These are phyloP conservation scores for Amylocystis lapponica DNA, from an alignment of 768 basidiomycete genomes.

Conservation along the genomic window DNA sequence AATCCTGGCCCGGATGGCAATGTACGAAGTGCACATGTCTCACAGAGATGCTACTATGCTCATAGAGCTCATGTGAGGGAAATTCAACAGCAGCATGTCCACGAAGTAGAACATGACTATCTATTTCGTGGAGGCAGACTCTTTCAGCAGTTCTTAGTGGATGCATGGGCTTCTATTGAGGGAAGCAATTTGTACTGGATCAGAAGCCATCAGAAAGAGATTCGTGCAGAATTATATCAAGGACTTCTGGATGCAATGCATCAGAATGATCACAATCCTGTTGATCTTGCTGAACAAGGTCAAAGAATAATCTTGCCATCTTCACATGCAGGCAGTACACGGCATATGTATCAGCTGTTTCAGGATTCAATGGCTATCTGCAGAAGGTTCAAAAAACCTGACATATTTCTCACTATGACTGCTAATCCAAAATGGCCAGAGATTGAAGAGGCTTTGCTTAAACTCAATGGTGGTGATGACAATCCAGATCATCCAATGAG, in stretches of 20 bases:
- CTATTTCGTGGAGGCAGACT: slow-evolving; percentile 31
- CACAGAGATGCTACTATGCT: slow-evolving; percentile 24
- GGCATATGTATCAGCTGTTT: slow-evolving; percentile 36
- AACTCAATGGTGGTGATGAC: slow-evolving; percentile 7
- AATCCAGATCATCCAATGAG: no score
- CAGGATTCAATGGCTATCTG: slow-evolving; percentile 45
- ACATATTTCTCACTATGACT: slow-evolving; percentile 50
- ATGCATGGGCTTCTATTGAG: slow-evolving; percentile 41
- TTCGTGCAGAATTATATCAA: slow-evolving; percentile 30
- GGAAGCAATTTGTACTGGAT: slow-evolving; percentile 33
- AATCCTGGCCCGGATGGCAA: background rate
- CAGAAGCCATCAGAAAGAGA: slow-evolving; percentile 25
- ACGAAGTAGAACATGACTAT: slow-evolving; percentile 12
- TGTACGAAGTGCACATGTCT: slow-evolving; percentile 18
- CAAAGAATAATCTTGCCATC: slow-evolving; percentile 34
- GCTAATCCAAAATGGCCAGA: slow-evolving; percentile 48
- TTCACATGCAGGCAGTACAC: slow-evolving; percentile 35
- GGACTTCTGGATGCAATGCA: slow-evolving; percentile 29
- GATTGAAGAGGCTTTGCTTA: slow-evolving; percentile 29
- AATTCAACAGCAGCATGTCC: slow-evolving; percentile 12
- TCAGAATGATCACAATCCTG: slow-evolving; percentile 13
- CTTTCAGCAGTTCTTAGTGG: slow-evolving; percentile 40
- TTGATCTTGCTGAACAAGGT: slow-evolving; percentile 28
- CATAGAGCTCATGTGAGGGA: slow-evolving; percentile 28
- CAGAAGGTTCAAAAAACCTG: slow-evolving; percentile 28